phyloP scores from a whole-genome alignment of 1,284 basidiomycete genomes.

The Malassezia vespertilionis region DNA sequence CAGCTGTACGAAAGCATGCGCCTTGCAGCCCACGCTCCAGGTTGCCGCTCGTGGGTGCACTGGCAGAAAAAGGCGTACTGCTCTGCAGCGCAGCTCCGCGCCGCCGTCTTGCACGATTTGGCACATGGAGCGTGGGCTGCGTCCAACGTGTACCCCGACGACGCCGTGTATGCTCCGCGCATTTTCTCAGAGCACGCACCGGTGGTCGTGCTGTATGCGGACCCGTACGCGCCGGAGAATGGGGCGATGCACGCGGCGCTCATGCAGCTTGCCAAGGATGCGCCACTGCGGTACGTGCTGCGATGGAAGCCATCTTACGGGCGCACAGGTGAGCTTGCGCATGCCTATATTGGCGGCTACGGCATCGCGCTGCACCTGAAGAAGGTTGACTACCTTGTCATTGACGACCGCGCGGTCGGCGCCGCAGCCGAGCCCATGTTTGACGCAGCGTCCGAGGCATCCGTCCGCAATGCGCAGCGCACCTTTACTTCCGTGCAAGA shows the following conservation, averaged over 20 bases:
- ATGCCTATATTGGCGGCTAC: conserved; percentile 64
- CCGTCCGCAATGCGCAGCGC: not conserved
- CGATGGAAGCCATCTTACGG: conserved; percentile 40
- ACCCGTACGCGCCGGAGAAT: conserved; percentile 33
- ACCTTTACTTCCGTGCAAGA: not conserved
- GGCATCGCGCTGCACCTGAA: conserved; percentile 86
- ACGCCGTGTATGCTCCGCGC: conserved; percentile 20
- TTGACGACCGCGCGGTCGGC: conserved; percentile 49
- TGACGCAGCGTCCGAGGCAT: not conserved
- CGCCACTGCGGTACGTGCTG: conserved; percentile 28
- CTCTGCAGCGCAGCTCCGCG: not conserved
- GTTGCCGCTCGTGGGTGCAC: conserved; percentile 32
- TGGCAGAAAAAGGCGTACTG: not conserved
- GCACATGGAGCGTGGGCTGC: no score
- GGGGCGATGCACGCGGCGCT: conserved; percentile 25
- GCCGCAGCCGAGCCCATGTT: conserved; percentile 2
- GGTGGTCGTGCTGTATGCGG: conserved; percentile 28
- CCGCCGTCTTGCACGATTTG: not conserved
- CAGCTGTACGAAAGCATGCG: conserved; percentile 27
- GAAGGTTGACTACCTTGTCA: conserved; percentile 88
- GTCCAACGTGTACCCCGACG: not conserved
- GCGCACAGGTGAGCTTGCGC: not conserved
- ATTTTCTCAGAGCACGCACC: not conserved
- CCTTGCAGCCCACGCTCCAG: conserved; percentile 11
- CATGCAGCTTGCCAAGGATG: conserved; percentile 9